These are phyloP conservation scores for Aegilops bicornis DNA, from an alignment of 176 grass and related monocot genomes.

Conservation along the genomic window DNA sequence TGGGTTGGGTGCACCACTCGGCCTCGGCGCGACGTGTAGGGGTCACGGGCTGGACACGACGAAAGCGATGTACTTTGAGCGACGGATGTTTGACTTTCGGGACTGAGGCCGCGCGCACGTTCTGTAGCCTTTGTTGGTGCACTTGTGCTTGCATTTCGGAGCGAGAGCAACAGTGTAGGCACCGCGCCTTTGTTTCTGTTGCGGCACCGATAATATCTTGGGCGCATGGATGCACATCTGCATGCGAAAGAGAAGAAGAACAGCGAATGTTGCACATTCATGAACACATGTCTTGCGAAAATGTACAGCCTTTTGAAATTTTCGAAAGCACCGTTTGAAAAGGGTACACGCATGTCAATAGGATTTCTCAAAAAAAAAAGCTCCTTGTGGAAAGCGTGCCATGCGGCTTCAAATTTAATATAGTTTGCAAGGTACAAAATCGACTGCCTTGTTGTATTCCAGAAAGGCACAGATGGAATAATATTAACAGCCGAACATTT, in stretches of 20 bases:
- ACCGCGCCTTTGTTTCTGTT: slow-evolving; percentile 21
- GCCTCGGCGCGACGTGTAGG: neutral
- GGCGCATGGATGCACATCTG: neutral
- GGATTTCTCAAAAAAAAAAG: no score
- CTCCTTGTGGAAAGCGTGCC: no score
- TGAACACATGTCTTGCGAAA: no score
- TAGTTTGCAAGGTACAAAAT: neutral
- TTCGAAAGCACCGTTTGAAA: no score
- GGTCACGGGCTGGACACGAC: neutral
- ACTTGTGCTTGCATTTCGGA: neutral
- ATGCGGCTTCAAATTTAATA: neutral
- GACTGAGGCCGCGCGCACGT: neutral
- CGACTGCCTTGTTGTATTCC: neutral
- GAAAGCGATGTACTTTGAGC: neutral
- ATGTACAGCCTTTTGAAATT: no score
- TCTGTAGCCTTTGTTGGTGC: neutral
- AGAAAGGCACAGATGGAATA: neutral
- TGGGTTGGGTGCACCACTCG: neutral
- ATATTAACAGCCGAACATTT: neutral
- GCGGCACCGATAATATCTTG: neutral
- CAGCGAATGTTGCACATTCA: no score
- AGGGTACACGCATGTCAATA: no score
- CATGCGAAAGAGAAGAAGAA: neutral
- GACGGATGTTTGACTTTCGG: neutral
- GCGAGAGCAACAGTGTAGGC: neutral